A percentile compares a stretch with the other conserved stretches of the same genome.
These are phyloP conservation scores for Pestalotiopsis sp. DNA, from an alignment of 2,329 filamentous ascomycete genomes.

Conservation along the genomic window DNA sequence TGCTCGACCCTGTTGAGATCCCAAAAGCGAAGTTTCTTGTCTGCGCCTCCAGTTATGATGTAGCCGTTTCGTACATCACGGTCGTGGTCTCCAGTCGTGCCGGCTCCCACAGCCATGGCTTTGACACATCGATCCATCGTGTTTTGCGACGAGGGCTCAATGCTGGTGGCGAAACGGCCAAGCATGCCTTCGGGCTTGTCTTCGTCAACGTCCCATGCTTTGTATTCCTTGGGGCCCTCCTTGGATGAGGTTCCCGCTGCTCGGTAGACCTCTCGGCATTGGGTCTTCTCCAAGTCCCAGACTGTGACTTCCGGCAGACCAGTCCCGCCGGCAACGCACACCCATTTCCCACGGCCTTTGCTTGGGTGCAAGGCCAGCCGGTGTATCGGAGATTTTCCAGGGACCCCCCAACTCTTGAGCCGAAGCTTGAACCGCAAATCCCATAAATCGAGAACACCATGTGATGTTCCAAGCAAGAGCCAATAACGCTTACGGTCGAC, in stretches of 20 bases:
- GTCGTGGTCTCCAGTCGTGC: constrained; percentile 69
- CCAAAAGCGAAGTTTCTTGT: constrained; percentile 94
- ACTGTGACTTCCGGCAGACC: constrained; percentile 87
- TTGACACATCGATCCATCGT: constrained; percentile 68
- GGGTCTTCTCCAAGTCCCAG: constrained; percentile 91
- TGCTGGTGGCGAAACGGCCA: constrained; percentile 76
- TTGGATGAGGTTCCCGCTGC: constrained; percentile 56
- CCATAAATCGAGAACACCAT: constrained; percentile 93
- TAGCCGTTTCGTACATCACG: constrained; percentile 79
- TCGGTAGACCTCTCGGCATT: constrained; percentile 88
- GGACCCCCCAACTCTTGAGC: constrained; percentile 85
- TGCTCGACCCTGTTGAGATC: constrained; percentile 78
- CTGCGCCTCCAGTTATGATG: constrained; percentile 83
- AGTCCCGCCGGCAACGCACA: constrained; percentile 87
- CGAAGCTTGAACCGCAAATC: constrained; percentile 92
- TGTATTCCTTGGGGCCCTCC: constrained; percentile 68
- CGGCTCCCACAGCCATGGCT: constrained; percentile 73
- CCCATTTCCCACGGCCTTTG: constrained; percentile 78
- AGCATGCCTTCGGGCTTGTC: constrained; percentile 87
- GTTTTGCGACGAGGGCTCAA: constrained; percentile 60
- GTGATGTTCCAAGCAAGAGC: constrained; percentile 88
- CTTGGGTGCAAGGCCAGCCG: constrained; percentile 78
- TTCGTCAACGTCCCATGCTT: constrained; percentile 87
- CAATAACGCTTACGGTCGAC: constrained; percentile 85
- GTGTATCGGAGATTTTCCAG: constrained; percentile 79